Evolutionary conservation across 192 early-diverging fungal genomes (phyloP).

Genomic region (Entrophospora sp.): DNA sequence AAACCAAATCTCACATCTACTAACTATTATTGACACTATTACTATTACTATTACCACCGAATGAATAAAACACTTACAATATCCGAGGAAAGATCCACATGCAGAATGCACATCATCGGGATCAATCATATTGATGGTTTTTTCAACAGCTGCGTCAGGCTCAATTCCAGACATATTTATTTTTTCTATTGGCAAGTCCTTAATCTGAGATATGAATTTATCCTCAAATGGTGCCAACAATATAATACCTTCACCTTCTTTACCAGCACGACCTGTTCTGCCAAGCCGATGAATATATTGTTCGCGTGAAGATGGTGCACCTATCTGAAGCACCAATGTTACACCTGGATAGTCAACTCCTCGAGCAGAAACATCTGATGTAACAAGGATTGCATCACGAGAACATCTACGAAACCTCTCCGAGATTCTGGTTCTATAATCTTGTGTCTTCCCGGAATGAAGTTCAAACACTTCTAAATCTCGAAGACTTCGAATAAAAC

Average conservation of each 20-base stretch:
- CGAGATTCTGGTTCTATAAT: slow-evolving; percentile 58
- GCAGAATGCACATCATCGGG: slow-evolving; percentile 42
- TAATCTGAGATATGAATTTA: slow-evolving; percentile 47
- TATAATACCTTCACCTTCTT: slow-evolving; percentile 77
- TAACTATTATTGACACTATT: too few relatives aligned
- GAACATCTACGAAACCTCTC: slow-evolving; percentile 60
- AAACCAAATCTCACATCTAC: background rate
- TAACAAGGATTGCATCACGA: slow-evolving; percentile 64
- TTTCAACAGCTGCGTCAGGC: slow-evolving; percentile 13
- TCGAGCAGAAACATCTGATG: slow-evolving; percentile 93
- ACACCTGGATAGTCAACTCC: slow-evolving; percentile 97
- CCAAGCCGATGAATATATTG: slow-evolving; percentile 96
- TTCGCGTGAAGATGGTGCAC: slow-evolving; percentile 70
- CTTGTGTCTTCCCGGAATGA: slow-evolving; percentile 76
- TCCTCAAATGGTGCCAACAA: slow-evolving; percentile 74
- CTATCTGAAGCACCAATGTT: slow-evolving; percentile 81
- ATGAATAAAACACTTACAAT: slow-evolving; percentile 47
- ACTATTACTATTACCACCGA: too few relatives aligned
- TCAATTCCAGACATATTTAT: slow-evolving; percentile 23
- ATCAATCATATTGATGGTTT: slow-evolving; percentile 34
- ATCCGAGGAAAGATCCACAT: slow-evolving; percentile 54
- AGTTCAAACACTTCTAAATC: slow-evolving; percentile 48
- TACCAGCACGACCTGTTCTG: slow-evolving; percentile 92
- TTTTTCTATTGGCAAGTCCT: too few relatives aligned
- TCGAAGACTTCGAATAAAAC: slow-evolving; percentile 46